Percentiles rank a stretch among this genome's conserved stretches.
Evolutionary conservation across 2,329 filamentous ascomycete species (phyloP).

Genomic region (Aspergillus nomiae): DNA sequence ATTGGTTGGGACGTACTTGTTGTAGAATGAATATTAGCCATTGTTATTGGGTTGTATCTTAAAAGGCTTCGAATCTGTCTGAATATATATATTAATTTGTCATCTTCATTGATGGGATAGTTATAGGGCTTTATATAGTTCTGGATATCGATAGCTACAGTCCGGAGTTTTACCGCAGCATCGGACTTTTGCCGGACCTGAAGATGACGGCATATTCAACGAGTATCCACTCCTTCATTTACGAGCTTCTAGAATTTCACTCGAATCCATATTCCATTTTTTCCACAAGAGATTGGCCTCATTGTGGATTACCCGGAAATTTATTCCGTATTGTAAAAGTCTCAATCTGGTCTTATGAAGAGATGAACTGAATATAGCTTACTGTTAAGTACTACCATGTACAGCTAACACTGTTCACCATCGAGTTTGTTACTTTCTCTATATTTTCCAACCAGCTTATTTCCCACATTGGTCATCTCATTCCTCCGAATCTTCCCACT

Average conservation of each 20-base stretch:
- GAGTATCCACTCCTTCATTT: neutral
- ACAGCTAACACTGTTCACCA: neutral
- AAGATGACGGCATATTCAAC: neutral
- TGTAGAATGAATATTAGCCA: slow-evolving; percentile 3
- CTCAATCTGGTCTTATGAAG: neutral
- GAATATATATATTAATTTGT: slow-evolving; percentile 16
- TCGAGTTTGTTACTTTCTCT: neutral
- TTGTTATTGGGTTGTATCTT: neutral
- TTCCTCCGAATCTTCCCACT: neutral
- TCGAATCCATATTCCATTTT: neutral
- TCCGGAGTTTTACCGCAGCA: neutral
- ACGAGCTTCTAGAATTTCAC: neutral
- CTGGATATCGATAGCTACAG: neutral
- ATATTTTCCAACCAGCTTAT: neutral
- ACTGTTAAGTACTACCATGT: neutral
- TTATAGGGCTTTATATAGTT: neutral
- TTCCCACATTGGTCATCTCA: neutral
- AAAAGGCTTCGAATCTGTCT: slow-evolving; percentile 24
- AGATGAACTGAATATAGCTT: too few species aligned
- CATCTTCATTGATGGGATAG: neutral
- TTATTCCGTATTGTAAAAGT: neutral
- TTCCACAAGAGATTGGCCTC: neutral
- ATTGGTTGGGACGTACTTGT: neutral
- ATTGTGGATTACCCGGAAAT: neutral
- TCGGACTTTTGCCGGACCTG: slow-evolving; percentile 2